phyloP scores from a whole-genome alignment of 2,329 filamentous ascomycete genomes.

The Alternaria arborescens region DNA sequence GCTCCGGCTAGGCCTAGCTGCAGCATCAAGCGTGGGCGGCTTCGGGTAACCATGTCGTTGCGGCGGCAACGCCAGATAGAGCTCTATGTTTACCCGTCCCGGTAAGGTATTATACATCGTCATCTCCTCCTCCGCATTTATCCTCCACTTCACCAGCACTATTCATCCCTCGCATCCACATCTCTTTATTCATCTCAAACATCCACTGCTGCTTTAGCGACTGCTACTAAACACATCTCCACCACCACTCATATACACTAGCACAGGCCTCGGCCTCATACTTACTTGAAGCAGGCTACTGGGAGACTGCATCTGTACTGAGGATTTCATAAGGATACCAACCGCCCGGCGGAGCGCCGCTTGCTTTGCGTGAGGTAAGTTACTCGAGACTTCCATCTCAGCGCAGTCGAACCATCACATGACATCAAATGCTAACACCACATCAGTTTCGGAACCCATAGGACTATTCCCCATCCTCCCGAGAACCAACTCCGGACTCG shows the following conservation, averaged over 20 bases:
- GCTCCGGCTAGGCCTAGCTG: neutral
- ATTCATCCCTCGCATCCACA: slow-evolving; percentile 34
- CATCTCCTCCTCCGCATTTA: slow-evolving; percentile 37
- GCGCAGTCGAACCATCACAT: neutral
- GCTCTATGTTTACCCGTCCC: slow-evolving; percentile 35
- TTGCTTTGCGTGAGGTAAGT: slow-evolving; percentile 83
- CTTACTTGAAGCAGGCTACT: slow-evolving; percentile 50
- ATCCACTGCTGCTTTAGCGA: slow-evolving; percentile 20
- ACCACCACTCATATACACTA: slow-evolving; percentile 22
- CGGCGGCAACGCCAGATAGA: slow-evolving; percentile 6
- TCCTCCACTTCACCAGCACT: slow-evolving; percentile 27
- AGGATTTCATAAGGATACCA: slow-evolving; percentile 57
- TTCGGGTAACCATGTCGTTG: slow-evolving; percentile 6
- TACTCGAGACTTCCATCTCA: slow-evolving; percentile 3
- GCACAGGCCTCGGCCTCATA: slow-evolving; percentile 45
- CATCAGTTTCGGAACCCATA: slow-evolving; percentile 52
- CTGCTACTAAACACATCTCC: slow-evolving; percentile 16
- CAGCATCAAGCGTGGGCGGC: neutral
- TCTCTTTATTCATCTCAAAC: slow-evolving; percentile 32
- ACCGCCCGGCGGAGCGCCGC: slow-evolving; percentile 77
- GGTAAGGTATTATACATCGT: slow-evolving; percentile 35
- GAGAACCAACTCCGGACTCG: slow-evolving; percentile 68
- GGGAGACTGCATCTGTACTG: slow-evolving; percentile 54
- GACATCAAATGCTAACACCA: slow-evolving; percentile 31
- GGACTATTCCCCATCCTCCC: slow-evolving; percentile 45